Percentiles rank a stretch among this genome's conserved stretches.
phyloP scores from a whole-genome alignment of 1,284 basidiomycete species.

The Anthracocystis walkeri region DNA sequence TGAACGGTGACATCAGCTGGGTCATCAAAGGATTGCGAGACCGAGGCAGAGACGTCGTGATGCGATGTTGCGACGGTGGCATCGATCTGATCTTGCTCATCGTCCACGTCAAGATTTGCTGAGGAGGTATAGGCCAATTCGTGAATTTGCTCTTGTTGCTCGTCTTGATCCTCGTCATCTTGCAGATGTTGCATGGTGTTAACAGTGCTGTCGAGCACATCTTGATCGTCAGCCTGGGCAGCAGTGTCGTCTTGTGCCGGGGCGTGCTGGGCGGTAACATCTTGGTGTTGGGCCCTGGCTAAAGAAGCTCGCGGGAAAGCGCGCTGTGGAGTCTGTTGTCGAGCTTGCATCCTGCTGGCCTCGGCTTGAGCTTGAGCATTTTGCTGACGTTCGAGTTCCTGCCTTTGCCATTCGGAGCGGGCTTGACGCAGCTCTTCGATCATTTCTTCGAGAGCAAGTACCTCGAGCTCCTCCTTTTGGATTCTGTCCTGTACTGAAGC shows the following conservation, averaged over 20 bases:
- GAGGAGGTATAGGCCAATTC: constrained; percentile 9
- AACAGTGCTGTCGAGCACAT: constrained; percentile 20
- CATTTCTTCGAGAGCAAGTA: constrained; percentile 67
- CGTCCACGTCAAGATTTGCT: neutral
- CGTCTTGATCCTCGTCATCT: constrained; percentile 8
- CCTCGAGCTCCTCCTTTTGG: constrained; percentile 65
- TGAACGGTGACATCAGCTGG: constrained; percentile 28
- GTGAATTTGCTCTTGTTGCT: constrained; percentile 17
- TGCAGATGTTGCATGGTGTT: constrained; percentile 10
- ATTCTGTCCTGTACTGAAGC: constrained; percentile 45
- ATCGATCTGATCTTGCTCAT: constrained; percentile 6
- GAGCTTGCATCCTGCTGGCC: constrained; percentile 12
- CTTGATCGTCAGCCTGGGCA: constrained; percentile 12
- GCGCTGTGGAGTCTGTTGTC: constrained; percentile 15
- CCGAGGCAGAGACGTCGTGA: constrained; percentile 14
- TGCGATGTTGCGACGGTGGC: constrained; percentile 3
- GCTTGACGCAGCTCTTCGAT: constrained; percentile 54
- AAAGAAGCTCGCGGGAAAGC: constrained; percentile 23
- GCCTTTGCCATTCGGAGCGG: constrained; percentile 27
- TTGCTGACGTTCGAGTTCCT: constrained; percentile 35
- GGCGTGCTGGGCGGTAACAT: constrained; percentile 7
- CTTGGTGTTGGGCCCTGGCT: neutral
- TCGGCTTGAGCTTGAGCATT: constrained; percentile 19
- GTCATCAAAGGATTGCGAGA: constrained; percentile 12
- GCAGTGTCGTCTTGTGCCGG: neutral